Percentiles rank a stretch among this genome's conserved stretches.
Evolutionary conservation across 768 basidiomycete species (phyloP).

Genomic region (Rhodotorula taiwanensis): DNA sequence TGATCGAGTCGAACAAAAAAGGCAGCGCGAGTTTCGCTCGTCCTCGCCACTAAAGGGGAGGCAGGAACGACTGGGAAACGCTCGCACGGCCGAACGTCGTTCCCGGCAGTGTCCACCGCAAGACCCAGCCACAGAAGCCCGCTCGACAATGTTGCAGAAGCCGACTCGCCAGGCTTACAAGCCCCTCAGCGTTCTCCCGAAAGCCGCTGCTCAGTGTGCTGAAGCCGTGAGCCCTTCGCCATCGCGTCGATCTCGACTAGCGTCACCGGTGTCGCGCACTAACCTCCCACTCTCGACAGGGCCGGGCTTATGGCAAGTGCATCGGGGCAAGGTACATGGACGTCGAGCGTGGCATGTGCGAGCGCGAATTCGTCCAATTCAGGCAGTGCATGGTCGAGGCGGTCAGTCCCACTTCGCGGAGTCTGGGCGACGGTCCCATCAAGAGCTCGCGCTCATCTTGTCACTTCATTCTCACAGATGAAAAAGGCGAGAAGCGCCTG

Average conservation of each 20-base stretch:
- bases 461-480: too few species aligned
- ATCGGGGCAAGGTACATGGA: slow-evolving; percentile 75
- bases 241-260: background rate
- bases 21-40: too few species aligned
- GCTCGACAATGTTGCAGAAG: too few species aligned
- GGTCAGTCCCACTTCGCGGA: too few species aligned
- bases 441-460: too few species aligned
- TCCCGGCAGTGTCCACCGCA: too few species aligned
- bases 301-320: slow-evolving; percentile 78
- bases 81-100: too few species aligned
- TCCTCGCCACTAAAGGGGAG: too few species aligned
- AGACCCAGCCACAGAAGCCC: too few species aligned
- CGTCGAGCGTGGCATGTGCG: slow-evolving; percentile 73
- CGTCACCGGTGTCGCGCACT: background rate
- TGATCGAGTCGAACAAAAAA: too few species aligned
- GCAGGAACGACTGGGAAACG: too few species aligned
- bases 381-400: slow-evolving; percentile 69
- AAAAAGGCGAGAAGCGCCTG: background rate
- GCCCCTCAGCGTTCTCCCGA: background rate
- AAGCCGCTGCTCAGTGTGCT: background rate
- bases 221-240: background rate
- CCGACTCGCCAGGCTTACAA: background rate
- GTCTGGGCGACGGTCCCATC: too few species aligned
- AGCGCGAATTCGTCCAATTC: slow-evolving; percentile 75
- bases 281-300: slow-evolving; percentile 54